phyloP scores from a whole-genome alignment of 2,329 filamentous ascomycete genomes.

The Trichoderma aggressivum region DNA sequence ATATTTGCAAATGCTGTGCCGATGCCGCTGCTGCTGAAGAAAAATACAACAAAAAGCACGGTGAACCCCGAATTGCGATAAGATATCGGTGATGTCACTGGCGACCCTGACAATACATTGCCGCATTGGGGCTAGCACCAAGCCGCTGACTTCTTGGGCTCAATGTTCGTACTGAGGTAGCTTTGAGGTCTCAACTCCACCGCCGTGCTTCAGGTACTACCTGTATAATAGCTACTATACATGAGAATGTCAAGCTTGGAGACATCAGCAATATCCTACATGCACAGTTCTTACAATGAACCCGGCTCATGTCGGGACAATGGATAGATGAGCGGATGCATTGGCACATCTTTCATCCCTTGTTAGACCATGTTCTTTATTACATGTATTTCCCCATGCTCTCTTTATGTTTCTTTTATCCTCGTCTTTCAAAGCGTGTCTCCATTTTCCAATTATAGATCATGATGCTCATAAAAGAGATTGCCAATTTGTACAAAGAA shows the following conservation, averaged over 20 bases:
- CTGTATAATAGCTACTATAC: too few species aligned
- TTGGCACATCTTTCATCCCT: neutral
- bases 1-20: neutral
- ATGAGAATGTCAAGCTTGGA: too few species aligned
- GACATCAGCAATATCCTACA: too few species aligned
- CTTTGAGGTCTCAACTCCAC: too few species aligned
- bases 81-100: slow-evolving; percentile 6
- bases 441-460: neutral
- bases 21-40: neutral
- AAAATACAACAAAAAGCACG: neutral
- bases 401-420: neutral
- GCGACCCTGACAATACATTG: neutral
- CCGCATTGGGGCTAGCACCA: neutral
- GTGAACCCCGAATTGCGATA: neutral
- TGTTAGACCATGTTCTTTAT: neutral
- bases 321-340: neutral
- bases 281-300: neutral
- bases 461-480: neutral
- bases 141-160: neutral
- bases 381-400: neutral
- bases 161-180: too few species aligned
- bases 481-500: neutral
- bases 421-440: neutral
- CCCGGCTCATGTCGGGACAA: neutral
- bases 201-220: too few species aligned